These are phyloP conservation scores for Fusarium equiseti DNA, from an alignment of 2,329 filamentous ascomycete species.

Conservation along the genomic window DNA sequence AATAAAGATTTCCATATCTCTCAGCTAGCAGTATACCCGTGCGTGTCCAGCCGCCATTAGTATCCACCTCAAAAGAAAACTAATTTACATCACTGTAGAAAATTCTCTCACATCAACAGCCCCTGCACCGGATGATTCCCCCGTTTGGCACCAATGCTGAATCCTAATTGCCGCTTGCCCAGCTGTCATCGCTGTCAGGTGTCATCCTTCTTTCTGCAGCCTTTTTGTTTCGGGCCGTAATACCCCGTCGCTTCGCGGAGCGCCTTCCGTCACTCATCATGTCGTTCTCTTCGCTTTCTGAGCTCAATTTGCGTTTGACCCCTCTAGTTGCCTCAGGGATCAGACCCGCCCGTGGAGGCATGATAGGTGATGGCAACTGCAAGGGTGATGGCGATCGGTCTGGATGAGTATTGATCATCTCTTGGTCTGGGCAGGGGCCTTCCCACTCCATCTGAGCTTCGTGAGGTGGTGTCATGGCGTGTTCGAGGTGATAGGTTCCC, in stretches of 20 bases:
- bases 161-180: not conserved
- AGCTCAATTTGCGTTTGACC: no score
- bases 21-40: no score
- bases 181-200: not conserved
- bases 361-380: not conserved
- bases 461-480: not conserved
- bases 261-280: not conserved
- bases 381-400: conserved; percentile 10
- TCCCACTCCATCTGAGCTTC: conserved; percentile 14
- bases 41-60: no score
- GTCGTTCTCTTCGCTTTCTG: not conserved
- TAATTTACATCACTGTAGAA: no score
- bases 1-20: no score
- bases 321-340: no score
- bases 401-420: not conserved
- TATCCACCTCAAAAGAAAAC: no score
- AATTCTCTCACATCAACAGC: no score
- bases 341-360: not conserved
- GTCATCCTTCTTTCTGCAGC: no score
- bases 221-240: no score
- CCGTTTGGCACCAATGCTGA: no score
- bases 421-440: not conserved
- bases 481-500: conserved; percentile 4
- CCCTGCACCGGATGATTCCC: not conserved
- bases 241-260: not conserved